Base-by-base conservation (phyloP, 2,329 filamentous ascomycete species). In the Aspergillus spinulosporus region DNA sequence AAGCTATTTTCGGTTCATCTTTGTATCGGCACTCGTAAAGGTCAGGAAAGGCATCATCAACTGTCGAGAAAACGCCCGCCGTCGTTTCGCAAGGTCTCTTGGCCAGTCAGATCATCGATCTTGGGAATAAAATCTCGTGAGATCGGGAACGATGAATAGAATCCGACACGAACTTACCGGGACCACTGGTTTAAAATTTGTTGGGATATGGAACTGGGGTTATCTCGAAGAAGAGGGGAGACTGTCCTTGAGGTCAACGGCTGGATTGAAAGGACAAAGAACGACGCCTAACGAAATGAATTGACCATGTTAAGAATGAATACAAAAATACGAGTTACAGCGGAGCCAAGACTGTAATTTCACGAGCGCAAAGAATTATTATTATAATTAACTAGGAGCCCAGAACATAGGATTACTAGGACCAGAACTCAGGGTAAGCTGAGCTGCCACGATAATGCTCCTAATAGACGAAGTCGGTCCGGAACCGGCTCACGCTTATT, bases 401-500 rank as follows among this genome's bases (percentile, higher is more conserved):
- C 9, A 5, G 8, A 47, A 31, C 45, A 47, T 15, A 34, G 45
- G 8, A 8, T 12, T 8, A 42, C 36, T 34, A 43, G 40, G 40
- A 28, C 4, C 3, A 28, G 26, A 15, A 43, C 40, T 26, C 5
- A 47, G 45, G 42, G 37, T 57, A 57, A 57, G 55, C 55, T 53
- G 55, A 57, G 49, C 43, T 44, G 29, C 36, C 44, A 54, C 2
- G 34, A 43, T 44, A 46, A 48, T 49, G 15, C 49, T 51, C 40
- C 36, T 28, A 47, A 26, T 5, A 28, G 48, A 42, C 28, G 49
- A 57, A 49, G 26, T 53, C 37, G 39, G 48, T 49, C 44, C 54
- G 54, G 49, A 14, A 39, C 54, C 54, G 49, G 49, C 45, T 49
- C 40, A 57, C 55, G 55, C 55, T 57, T 52, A 57, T 53, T 57